Percentiles rank a stretch among this genome's conserved stretches.
Evolutionary conservation across 495 filamentous ascomycete species (phyloP).

Genomic region (Parmelia sp.): DNA sequence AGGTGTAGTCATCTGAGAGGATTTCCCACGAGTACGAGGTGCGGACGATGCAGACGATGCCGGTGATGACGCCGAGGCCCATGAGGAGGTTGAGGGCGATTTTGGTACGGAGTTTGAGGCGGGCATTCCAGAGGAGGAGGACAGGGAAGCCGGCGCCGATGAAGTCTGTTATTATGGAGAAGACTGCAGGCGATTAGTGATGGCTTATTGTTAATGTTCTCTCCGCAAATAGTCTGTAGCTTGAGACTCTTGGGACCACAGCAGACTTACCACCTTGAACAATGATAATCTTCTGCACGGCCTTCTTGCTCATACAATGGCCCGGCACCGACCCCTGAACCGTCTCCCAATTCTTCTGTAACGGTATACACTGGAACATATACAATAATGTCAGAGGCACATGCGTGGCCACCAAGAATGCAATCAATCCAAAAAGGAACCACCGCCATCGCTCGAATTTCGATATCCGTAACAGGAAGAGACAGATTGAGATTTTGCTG

Average conservation of each 20-base stretch:
- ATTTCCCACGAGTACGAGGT: conserved; percentile 36
- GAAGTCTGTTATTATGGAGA: conserved; percentile 39
- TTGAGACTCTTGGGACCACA: not conserved
- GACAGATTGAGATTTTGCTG: conserved; percentile 46
- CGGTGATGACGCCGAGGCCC: conserved; percentile 35
- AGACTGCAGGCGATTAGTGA: conserved; percentile 21
- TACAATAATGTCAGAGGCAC: conserved; percentile 33
- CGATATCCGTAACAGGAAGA: conserved; percentile 43
- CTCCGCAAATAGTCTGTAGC: not conserved
- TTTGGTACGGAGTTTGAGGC: conserved; percentile 36
- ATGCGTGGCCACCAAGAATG: conserved; percentile 30
- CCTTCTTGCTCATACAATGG: conserved; percentile 18
- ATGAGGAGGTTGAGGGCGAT: conserved; percentile 37
- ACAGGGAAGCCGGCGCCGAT: conserved; percentile 40
- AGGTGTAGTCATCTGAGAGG: conserved; percentile 22
- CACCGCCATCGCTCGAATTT: conserved; percentile 33
- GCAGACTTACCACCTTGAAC: conserved; percentile 22
- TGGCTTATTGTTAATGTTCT: not conserved
- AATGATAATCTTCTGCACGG: conserved; percentile 20
- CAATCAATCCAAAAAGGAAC: conserved; percentile 32
- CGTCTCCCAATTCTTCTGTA: conserved; percentile 32
- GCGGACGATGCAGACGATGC: conserved; percentile 40
- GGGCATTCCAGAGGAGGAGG: conserved; percentile 42
- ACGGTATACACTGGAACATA: conserved; percentile 33
- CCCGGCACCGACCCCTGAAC: conserved; percentile 4